Evolutionary conservation across 1,284 basidiomycete species (phyloP).

Genomic region (Ceratobasidium sp.): DNA sequence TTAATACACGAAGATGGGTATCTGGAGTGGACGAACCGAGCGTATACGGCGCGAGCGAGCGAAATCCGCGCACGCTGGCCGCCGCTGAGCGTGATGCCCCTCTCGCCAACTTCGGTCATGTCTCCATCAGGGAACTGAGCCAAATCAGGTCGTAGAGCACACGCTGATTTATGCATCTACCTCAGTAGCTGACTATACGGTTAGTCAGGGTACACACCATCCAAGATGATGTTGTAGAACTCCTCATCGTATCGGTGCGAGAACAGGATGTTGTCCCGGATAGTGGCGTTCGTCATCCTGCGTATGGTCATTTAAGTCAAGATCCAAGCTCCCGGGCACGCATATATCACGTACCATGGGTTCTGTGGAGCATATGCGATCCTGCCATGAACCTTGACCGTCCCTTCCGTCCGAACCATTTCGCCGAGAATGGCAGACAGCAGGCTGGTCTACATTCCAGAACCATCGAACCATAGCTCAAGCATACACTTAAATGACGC

Average conservation of each 20-base stretch:
- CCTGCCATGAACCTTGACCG: slow-evolving; percentile 76
- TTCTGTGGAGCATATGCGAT: slow-evolving; percentile 91
- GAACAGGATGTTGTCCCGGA: slow-evolving; percentile 91
- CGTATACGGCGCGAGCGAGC: slow-evolving; percentile 67
- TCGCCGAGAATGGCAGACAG: slow-evolving; percentile 87
- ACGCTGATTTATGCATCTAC: slow-evolving; percentile 65
- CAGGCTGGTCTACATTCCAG: slow-evolving; percentile 70
- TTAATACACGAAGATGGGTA: not conserved
- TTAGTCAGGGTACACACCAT: slow-evolving; percentile 63
- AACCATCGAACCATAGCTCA: slow-evolving; percentile 5
- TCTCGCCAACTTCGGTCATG: no score
- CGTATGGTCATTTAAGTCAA: slow-evolving; percentile 22
- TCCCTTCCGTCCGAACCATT: slow-evolving; percentile 83
- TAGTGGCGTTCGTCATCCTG: slow-evolving; percentile 85
- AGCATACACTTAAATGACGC: slow-evolving; percentile 52
- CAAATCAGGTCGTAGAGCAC: slow-evolving; percentile 86
- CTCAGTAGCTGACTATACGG: not conserved
- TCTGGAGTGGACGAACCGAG: slow-evolving; percentile 36
- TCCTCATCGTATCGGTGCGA: slow-evolving; percentile 88
- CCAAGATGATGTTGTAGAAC: slow-evolving; percentile 76
- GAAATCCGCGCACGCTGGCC: no score
- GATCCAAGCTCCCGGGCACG: not conserved
- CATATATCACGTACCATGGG: slow-evolving; percentile 72
- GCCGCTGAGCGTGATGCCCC: no score
- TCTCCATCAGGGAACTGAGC: slow-evolving; percentile 79